A percentile compares a stretch with the other conserved stretches of the same genome.
Conservation (phyloP, 2,329 filamentous ascomycete genomes). For the Sclerotinia borealis region DNA sequence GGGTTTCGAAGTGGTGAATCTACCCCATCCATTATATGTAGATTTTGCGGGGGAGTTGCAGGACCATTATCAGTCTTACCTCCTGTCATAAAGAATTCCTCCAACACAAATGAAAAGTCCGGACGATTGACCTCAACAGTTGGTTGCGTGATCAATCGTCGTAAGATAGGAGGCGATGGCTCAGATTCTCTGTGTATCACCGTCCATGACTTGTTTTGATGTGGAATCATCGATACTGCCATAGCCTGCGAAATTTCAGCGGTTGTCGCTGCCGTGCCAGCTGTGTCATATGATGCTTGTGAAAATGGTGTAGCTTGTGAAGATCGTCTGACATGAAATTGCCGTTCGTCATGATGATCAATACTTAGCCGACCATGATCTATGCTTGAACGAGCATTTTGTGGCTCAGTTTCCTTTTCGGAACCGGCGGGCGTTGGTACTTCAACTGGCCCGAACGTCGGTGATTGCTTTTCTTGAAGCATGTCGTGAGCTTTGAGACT, state of each 20-base stretch:
- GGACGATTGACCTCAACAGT: conserved; percentile 28
- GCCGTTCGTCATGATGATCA: conserved; percentile 24
- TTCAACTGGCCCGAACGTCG: conserved; percentile 7
- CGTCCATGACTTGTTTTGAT: conserved; percentile 53
- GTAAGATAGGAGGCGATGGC: conserved; percentile 6
- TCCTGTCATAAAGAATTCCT: too few relatives aligned
- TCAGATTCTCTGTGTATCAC: conserved; percentile 5
- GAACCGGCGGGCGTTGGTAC: conserved; percentile 7
- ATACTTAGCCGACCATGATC: conserved; percentile 45
- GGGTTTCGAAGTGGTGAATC: conserved; percentile 59
- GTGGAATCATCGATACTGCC: conserved; percentile 55
- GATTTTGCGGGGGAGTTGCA: conserved; percentile 47
- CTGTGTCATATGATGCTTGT: conserved; percentile 51
- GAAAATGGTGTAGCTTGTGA: conserved; percentile 58
- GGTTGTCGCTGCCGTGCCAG: conserved; percentile 46
- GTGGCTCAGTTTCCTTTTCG: conserved; percentile 18
- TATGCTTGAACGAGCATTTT: conserved; percentile 31
- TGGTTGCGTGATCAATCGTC: conserved; percentile 11
- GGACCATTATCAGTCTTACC: conserved; percentile 38
- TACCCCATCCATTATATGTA: conserved; percentile 45
- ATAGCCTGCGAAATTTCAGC: conserved; percentile 57
- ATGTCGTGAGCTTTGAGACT: conserved; percentile 51
- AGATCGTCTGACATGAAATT: conserved; percentile 41
- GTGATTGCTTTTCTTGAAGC: conserved; percentile 22
- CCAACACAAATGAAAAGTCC: too few relatives aligned